These are phyloP conservation scores for Tricholoma bakamatsutake DNA, from an alignment of 768 basidiomycete genomes.

Conservation along the genomic window DNA sequence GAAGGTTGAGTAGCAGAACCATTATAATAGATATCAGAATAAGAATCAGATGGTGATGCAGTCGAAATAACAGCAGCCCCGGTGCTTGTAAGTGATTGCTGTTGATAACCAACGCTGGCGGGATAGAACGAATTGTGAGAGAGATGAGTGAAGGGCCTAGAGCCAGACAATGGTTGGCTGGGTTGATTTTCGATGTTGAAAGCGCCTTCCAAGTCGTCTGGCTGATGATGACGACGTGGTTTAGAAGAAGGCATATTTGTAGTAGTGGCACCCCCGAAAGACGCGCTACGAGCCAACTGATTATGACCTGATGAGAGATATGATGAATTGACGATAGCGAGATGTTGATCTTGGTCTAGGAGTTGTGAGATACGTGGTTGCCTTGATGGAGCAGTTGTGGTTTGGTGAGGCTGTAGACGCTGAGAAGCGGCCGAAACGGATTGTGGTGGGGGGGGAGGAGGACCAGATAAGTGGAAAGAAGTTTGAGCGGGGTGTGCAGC, in stretches of 20 bases:
- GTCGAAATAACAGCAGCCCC: conserved; percentile 26
- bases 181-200: conserved; percentile 33
- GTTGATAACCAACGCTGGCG: conserved; percentile 51
- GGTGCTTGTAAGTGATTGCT: conserved; percentile 36
- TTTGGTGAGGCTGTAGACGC: conserved; percentile 49
- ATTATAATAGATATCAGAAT: conserved; percentile 60
- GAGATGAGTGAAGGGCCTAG: conserved; percentile 38
- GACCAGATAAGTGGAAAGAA: conserved; percentile 48
- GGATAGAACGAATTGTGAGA: conserved; percentile 50
- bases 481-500: conserved; percentile 53
- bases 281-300: conserved; percentile 62
- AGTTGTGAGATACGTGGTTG: conserved; percentile 64
- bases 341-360: conserved; percentile 57
- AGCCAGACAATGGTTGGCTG: conserved; percentile 18
- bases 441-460: conserved; percentile 31
- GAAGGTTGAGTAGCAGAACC: conserved; percentile 41
- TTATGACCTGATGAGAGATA: conserved; percentile 47
- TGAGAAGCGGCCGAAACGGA: conserved; percentile 35
- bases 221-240: conserved; percentile 58
- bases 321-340: conserved; percentile 34
- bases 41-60: conserved; percentile 39
- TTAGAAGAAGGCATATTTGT: conserved; percentile 36
- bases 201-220: conserved; percentile 60
- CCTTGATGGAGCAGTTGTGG: conserved; percentile 33
- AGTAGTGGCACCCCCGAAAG: conserved; percentile 46